These are phyloP conservation scores for Nepenthes gracilis DNA, from an alignment of 148 eudicot species.

Conservation along the genomic window DNA sequence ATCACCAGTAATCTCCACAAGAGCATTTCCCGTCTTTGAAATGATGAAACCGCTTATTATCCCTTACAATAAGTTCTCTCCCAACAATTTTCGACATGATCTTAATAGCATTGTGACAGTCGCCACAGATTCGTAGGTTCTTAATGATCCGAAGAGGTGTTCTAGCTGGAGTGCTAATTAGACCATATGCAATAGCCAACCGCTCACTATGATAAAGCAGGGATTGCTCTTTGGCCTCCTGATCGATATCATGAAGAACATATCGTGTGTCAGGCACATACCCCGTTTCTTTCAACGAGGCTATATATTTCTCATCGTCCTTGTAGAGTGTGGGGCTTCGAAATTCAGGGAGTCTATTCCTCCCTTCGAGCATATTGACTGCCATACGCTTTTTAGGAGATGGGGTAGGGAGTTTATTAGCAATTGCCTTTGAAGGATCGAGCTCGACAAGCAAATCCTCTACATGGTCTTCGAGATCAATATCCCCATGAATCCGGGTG, in stretches of 20 bases:
- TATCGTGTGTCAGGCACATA: not conserved
- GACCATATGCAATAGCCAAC: not conserved
- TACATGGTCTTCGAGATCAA: slow-evolving; percentile 68
- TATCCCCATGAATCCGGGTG: slow-evolving; percentile 70
- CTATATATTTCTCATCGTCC: slow-evolving; percentile 66
- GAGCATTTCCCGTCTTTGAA: not conserved
- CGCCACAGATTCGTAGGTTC: not conserved
- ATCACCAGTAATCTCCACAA: slow-evolving; percentile 1
- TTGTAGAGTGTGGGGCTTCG: slow-evolving; percentile 55
- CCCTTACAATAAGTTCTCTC: not conserved
- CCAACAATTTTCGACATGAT: not conserved
- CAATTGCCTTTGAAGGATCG: slow-evolving; percentile 48
- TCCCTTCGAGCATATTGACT: slow-evolving; percentile 67
- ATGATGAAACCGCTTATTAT: not conserved
- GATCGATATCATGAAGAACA: not conserved
- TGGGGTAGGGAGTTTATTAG: slow-evolving; percentile 57
- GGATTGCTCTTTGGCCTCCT: not conserved
- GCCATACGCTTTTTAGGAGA: slow-evolving; percentile 56
- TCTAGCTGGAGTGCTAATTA: not conserved
- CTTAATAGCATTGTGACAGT: not conserved
- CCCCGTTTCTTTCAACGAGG: slow-evolving; percentile 36
- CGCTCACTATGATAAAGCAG: not conserved
- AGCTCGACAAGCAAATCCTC: slow-evolving; percentile 52
- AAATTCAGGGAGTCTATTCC: slow-evolving; percentile 49
- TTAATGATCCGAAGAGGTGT: not conserved